Conservation (phyloP, 371 early-diverging fungal species). For the Mucor plumbeus region DNA sequence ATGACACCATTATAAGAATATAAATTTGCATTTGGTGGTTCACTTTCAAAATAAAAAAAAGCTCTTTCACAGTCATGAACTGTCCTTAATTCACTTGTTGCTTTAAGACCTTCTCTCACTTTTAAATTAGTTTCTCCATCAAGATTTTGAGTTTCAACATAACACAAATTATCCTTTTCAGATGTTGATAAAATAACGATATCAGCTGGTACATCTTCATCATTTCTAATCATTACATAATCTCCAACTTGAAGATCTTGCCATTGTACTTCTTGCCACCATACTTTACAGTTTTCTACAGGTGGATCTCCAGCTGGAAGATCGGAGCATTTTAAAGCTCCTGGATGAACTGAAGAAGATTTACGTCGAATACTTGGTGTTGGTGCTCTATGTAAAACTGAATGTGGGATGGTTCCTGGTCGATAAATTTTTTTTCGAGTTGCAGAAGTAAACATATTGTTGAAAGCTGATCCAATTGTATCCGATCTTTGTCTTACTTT, state of each 20-base stretch:
- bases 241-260: conserved; percentile 92
- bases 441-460: conserved; percentile 30
- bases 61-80: conserved; percentile 63
- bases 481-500: conserved; percentile 34
- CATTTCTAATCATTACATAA: conserved; percentile 80
- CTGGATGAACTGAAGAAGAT: conserved; percentile 34
- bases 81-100: conserved; percentile 39
- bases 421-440: conserved; percentile 36
- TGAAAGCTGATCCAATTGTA: conserved; percentile 41
- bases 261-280: conserved; percentile 64
- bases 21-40: conserved; percentile 77
- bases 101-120: conserved; percentile 52
- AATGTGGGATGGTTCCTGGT: conserved; percentile 49
- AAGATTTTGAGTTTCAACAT: conserved; percentile 83
- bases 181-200: conserved; percentile 70
- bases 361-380: conserved; percentile 25
- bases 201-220: conserved; percentile 95
- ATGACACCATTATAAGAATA: conserved; percentile 77
- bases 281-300: conserved; percentile 31
- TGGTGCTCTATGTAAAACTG: conserved; percentile 44
- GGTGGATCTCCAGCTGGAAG: conserved; percentile 34
- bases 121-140: conserved; percentile 91
- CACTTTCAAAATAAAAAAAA: conserved; percentile 73
- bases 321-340: conserved; percentile 32
- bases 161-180: conserved; percentile 68